Evolutionary conservation across 2,329 filamentous ascomycete species (phyloP).

Genomic region (Phyllosticta paracitricarpa): DNA sequence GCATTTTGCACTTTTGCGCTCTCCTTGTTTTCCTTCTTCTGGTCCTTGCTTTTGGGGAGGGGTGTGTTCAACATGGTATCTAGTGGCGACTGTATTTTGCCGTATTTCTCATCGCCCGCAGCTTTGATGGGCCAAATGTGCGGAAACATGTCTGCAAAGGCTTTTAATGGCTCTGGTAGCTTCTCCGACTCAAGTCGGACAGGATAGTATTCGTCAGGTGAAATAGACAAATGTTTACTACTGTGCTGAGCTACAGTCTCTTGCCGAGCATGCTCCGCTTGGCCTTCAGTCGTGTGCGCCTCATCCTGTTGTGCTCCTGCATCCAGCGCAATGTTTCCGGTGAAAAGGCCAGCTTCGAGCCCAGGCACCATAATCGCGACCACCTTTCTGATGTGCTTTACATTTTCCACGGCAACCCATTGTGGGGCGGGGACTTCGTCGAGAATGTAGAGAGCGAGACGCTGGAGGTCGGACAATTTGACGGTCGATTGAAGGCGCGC

Average conservation of each 20-base stretch:
- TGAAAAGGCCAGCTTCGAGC: slow-evolving; percentile 83
- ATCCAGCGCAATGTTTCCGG: slow-evolving; percentile 39
- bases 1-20: slow-evolving; percentile 40
- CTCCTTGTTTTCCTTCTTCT: slow-evolving; percentile 56
- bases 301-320: background rate
- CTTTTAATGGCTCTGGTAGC: slow-evolving; percentile 38
- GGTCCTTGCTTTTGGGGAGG: slow-evolving; percentile 57
- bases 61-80: slow-evolving; percentile 73
- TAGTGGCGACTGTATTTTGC: slow-evolving; percentile 77
- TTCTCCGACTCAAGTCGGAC: slow-evolving; percentile 30
- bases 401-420: slow-evolving; percentile 52
- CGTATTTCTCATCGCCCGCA: slow-evolving; percentile 72
- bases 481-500: slow-evolving; percentile 46
- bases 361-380: slow-evolving; percentile 89
- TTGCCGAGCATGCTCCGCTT: background rate
- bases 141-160: slow-evolving; percentile 71
- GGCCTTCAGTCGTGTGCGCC: slow-evolving; percentile 1
- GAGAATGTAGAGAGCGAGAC: slow-evolving; percentile 49
- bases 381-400: slow-evolving; percentile 54
- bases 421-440: slow-evolving; percentile 48
- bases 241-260: slow-evolving; percentile 14
- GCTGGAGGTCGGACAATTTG: slow-evolving; percentile 49
- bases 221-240: slow-evolving; percentile 22
- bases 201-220: slow-evolving; percentile 42
- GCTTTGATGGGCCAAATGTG: slow-evolving; percentile 85